These are phyloP conservation scores for Neurospora sp. DNA, from an alignment of 495 filamentous ascomycete species.

Conservation along the genomic window DNA sequence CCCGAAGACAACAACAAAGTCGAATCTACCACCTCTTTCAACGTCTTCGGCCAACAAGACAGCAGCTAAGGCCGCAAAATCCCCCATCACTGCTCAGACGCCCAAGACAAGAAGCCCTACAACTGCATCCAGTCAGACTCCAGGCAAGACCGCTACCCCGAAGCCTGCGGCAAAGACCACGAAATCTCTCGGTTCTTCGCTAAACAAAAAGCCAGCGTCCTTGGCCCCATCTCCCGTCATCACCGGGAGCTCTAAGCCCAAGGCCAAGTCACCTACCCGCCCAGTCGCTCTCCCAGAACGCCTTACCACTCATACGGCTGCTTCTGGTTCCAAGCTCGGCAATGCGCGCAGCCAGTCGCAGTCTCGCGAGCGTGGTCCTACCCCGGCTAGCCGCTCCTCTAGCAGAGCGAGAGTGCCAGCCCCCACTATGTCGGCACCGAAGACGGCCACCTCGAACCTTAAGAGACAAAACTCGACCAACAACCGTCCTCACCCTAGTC, in stretches of 20 bases:
- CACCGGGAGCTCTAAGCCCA: conserved; percentile 45
- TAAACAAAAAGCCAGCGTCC: conserved; percentile 25
- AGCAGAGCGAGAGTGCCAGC: conserved; percentile 36
- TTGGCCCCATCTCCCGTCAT: conserved; percentile 24
- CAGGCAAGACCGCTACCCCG: conserved; percentile 19
- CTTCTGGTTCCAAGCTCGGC: conserved; percentile 47
- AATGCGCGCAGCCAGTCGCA: conserved; percentile 23
- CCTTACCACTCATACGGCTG: conserved; percentile 51
- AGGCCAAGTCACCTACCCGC: conserved; percentile 54
- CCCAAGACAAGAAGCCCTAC: conserved; percentile 16
- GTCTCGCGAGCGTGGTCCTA: conserved; percentile 26
- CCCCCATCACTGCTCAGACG: conserved; percentile 22
- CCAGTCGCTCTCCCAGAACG: conserved; percentile 52
- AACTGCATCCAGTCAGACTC: conserved; percentile 13
- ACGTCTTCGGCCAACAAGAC: conserved; percentile 25
- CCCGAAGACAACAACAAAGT: conserved; percentile 22
- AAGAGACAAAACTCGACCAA: conserved; percentile 33
- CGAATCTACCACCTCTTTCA: conserved; percentile 22
- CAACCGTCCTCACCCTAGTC: conserved; percentile 35
- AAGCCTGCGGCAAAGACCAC: conserved; percentile 15
- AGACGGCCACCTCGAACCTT: conserved; percentile 14
- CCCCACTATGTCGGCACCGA: conserved; percentile 10
- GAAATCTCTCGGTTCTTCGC: conserved; percentile 17
- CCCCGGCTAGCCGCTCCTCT: conserved; percentile 26
- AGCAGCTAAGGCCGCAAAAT: conserved; percentile 26